Evolutionary conservation across 257 asterid genomes (phyloP).

Genomic region (Nicotiana paniculata): DNA sequence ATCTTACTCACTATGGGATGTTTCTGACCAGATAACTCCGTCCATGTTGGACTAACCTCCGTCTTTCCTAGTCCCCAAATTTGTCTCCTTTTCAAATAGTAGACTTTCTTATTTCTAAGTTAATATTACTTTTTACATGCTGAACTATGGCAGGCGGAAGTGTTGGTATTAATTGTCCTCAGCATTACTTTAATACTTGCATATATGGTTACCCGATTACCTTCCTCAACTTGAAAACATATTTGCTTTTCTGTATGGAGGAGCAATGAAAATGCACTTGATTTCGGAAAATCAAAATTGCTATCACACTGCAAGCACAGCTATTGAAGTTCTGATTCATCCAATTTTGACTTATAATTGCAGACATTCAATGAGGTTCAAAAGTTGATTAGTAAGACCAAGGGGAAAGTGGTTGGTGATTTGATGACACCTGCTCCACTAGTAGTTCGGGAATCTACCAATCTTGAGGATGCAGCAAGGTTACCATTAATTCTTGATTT

Average conservation of each 20-base stretch:
- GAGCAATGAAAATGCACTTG: background rate
- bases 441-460: constrained; percentile 62
- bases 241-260: background rate
- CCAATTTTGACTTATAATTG: background rate
- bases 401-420: constrained; percentile 74
- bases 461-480: constrained; percentile 93
- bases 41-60: background rate
- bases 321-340: background rate
- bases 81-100: background rate
- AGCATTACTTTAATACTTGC: background rate
- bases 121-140: background rate
- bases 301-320: background rate
- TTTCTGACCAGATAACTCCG: background rate
- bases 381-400: constrained; percentile 61
- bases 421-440: constrained; percentile 78
- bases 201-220: background rate
- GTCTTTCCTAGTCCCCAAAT: background rate
- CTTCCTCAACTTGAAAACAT: background rate
- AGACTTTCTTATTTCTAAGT: background rate
- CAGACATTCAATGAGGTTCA: constrained; percentile 78
- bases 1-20: background rate
- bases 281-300: background rate
- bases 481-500: constrained; percentile 12
- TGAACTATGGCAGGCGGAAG: background rate
- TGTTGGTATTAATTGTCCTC: background rate